phyloP scores from a whole-genome alignment of 495 filamentous ascomycete genomes.

The Talaromyces ruber region DNA sequence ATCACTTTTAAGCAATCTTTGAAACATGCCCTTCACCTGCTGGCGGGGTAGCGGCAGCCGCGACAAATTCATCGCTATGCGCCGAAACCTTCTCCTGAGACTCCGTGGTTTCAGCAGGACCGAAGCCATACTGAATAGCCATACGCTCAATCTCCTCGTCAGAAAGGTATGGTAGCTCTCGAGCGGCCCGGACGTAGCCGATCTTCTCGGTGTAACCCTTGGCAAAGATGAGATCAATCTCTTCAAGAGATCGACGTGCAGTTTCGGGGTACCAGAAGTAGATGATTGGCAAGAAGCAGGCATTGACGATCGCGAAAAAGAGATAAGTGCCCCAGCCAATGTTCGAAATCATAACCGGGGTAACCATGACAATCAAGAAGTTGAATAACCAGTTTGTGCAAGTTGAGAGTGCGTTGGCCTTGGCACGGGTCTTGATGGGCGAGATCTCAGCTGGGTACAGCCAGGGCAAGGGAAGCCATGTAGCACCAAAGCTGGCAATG shows the following conservation, averaged over 20 bases:
- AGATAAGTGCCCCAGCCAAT: conserved; percentile 73
- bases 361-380: conserved; percentile 75
- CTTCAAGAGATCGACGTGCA: conserved; percentile 59
- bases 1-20: background rate
- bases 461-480: conserved; percentile 53
- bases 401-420: conserved; percentile 69
- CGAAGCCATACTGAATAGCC: conserved; percentile 52
- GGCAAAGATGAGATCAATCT: conserved; percentile 74
- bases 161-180: conserved; percentile 59
- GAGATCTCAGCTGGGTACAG: conserved; percentile 64
- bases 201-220: conserved; percentile 72
- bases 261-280: conserved; percentile 76
- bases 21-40: background rate
- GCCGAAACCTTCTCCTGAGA: background rate
- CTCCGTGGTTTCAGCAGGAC: background rate
- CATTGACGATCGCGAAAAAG: conserved; percentile 68
- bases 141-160: conserved; percentile 57
- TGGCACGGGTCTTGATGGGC: conserved; percentile 63
- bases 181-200: conserved; percentile 60
- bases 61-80: background rate
- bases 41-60: background rate
- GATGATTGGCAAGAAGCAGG: conserved; percentile 61
- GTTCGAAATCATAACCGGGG: conserved; percentile 58
- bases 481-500: conserved; percentile 68
- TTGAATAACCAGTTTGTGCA: conserved; percentile 78